Evolutionary conservation across 2,329 filamentous ascomycete species (phyloP).

Genomic region (Trichoderma lentiforme): DNA sequence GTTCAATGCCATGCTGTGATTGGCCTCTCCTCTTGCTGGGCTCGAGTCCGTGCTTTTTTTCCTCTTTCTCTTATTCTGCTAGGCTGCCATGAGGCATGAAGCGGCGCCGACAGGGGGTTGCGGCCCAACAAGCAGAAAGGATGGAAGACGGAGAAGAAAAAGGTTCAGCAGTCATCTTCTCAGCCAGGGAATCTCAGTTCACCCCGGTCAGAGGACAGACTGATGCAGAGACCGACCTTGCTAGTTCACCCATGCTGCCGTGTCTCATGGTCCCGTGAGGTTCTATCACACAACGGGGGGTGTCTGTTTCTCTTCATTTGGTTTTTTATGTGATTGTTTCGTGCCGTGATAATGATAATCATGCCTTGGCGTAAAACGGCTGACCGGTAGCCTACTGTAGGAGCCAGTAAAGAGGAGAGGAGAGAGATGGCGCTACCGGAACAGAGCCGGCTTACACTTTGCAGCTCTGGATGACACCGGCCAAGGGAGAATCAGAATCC

Average conservation of each 20-base stretch:
- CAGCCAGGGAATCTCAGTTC: neutral
- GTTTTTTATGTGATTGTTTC: neutral
- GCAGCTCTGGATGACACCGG: neutral
- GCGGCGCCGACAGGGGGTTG: neutral
- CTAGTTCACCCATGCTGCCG: slow-evolving; percentile 8
- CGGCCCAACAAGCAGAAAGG: neutral
- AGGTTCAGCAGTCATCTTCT: neutral
- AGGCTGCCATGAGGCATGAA: slow-evolving; percentile 7
- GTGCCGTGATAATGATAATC: neutral
- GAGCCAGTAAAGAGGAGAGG: neutral
- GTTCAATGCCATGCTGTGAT: neutral
- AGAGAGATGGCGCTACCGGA: slow-evolving; percentile 3
- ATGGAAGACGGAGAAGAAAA: neutral
- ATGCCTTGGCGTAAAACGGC: neutral
- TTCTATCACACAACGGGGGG: neutral
- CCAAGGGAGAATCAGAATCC: neutral
- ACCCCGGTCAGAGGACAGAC: slow-evolving; percentile 1
- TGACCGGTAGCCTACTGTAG: neutral
- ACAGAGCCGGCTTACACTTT: slow-evolving; percentile 6
- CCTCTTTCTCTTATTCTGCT: neutral
- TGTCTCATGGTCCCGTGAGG: slow-evolving; percentile 15
- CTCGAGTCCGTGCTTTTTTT: neutral
- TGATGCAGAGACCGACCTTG: neutral
- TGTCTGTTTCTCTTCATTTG: neutral
- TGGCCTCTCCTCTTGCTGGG: neutral